These are phyloP conservation scores for Prosopis cineraria DNA, from an alignment of 306 rosid genomes.

Conservation along the genomic window DNA sequence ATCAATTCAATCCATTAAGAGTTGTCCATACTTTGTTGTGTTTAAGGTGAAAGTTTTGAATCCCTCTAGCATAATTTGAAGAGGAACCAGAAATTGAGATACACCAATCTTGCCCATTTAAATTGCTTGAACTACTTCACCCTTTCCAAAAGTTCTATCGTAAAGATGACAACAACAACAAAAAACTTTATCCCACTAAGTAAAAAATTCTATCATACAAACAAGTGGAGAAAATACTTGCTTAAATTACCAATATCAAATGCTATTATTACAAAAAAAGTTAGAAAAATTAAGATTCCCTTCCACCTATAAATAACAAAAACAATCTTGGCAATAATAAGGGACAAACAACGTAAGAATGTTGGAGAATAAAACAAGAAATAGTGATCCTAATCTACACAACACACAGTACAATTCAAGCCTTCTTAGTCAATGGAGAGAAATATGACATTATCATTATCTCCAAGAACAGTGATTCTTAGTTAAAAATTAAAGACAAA, in stretches of 20 bases:
- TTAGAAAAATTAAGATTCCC: not conserved
- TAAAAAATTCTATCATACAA: not conserved
- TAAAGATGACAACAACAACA: too few species aligned
- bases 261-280: not conserved
- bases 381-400: constrained; percentile 11
- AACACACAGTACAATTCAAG: constrained; percentile 11
- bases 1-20: not conserved
- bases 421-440: constrained; percentile 2
- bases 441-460: constrained; percentile 14
- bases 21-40: not conserved
- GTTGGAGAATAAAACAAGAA: constrained; percentile 10
- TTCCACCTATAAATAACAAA: not conserved
- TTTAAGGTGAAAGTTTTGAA: not conserved
- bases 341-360: not conserved
- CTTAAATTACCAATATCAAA: not conserved
- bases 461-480: not conserved
- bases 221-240: constrained; percentile 6
- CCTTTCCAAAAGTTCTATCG: not conserved
- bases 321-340: not conserved
- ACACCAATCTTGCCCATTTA: not conserved
- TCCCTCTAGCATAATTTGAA: not conserved
- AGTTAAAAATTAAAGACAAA: constrained; percentile 22
- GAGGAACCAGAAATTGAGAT: not conserved
- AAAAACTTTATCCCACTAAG: too few species aligned
- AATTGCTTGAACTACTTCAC: not conserved